Evolutionary conservation across 2,329 filamentous ascomycete species (phyloP), one percentile per base, ranked within the genome.

Genomic region (Clonostachys rhizophaga): DNA sequence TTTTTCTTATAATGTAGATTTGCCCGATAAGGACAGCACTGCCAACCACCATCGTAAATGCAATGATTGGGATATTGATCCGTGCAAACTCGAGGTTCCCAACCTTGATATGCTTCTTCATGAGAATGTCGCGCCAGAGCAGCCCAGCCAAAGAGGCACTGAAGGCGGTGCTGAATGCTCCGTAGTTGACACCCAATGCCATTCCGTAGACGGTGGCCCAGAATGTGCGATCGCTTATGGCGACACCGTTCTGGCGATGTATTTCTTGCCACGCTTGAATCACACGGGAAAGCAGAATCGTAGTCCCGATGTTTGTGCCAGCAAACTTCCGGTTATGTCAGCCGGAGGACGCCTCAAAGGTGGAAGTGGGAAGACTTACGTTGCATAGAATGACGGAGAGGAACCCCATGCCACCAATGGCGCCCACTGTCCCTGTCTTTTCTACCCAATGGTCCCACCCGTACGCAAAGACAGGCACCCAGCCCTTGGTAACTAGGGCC

Each of bases 181-280:
- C 86, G 49, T 83, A 89, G 61, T 90, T 89, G 50, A 89, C 83
- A 3, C 85, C 85, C 0, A 90, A 65, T 0, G 86, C 86, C 83
- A 89, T 87, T 61, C 78, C 79, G 62, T 89, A 89, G 0, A 89
- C 79, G 0, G 85, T 86, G 0, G 78, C 86, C 85, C 84, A 89
- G 58, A 88, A 88, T 0, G 78, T 86, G 5, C 85, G 75, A 40
- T 88, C 68, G 13, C 69, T 76, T 44, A 89, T 85, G 1, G 72
- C 62, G 2, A 60, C 64, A 0, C 64, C 63, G 37, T 71, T 75
- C 0, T 52, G 49, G 1, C 58, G 47, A 52, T 85, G 81, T 37
- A 89, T 86, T 2, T 67, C 56, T 51, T 79, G 68, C 86, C 86
- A 89, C 0, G 78, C 68, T 58, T 89, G 86, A 11, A 89, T 78